These are phyloP conservation scores for Fraxinus floribunda DNA, from an alignment of 305 asterid genomes.

Conservation along the genomic window DNA sequence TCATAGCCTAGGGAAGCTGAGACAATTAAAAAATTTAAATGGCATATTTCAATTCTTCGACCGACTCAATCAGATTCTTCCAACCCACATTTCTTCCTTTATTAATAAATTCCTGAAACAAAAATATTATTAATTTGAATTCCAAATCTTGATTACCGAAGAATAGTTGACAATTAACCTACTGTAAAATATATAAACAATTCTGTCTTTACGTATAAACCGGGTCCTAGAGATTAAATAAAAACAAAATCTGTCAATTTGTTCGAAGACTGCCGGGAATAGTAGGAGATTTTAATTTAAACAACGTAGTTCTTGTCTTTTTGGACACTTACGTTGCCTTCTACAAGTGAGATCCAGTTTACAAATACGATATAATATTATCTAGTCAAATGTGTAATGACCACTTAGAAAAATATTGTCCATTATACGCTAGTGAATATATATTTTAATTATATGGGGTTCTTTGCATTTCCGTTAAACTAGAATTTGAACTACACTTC, in stretches of 20 bases:
- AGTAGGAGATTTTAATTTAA: background rate
- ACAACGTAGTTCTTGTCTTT: background rate
- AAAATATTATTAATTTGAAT: background rate
- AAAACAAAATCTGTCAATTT: background rate
- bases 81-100: conserved; percentile 20
- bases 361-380: too few species aligned
- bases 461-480: too few species aligned
- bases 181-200: background rate
- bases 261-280: background rate
- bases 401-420: background rate
- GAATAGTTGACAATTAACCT: conserved; percentile 37
- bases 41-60: background rate
- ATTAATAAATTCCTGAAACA: background rate
- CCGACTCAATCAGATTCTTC: conserved; percentile 29
- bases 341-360: too few species aligned
- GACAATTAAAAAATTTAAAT: background rate
- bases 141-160: conserved; percentile 18
- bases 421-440: too few species aligned
- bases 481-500: too few species aligned
- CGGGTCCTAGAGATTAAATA: background rate
- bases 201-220: background rate
- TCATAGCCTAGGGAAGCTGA: conserved; percentile 28
- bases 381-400: background rate
- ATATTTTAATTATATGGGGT: too few species aligned
- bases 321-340: background rate